Evolutionary conservation across 2,329 filamentous ascomycete species (phyloP).

Genomic region (Phaeosphaeria sp.): DNA sequence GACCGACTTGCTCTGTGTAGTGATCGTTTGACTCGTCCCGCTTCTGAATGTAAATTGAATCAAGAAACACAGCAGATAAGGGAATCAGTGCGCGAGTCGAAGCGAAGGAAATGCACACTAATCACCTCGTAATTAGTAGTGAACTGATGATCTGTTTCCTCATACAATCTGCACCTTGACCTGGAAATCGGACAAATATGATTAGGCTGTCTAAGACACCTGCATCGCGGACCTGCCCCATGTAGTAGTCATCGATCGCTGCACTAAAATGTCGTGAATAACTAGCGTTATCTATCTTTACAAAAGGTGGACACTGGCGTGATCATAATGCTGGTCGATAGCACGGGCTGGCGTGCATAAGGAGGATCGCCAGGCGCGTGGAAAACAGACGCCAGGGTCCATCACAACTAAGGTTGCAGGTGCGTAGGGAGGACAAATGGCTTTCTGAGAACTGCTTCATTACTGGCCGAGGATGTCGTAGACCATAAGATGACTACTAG

Average conservation of each 20-base stretch:
- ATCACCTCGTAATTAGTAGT: neutral
- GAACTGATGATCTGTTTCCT: neutral
- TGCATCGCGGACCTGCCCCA: constrained; percentile 3
- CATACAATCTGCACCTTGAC: neutral
- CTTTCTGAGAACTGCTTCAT: too few relatives aligned
- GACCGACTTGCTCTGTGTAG: too few relatives aligned
- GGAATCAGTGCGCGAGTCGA: neutral
- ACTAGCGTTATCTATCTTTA: constrained; percentile 6
- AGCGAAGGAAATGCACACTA: neutral
- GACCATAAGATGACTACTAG: too few relatives aligned
- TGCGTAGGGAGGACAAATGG: too few relatives aligned
- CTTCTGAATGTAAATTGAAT: too few relatives aligned
- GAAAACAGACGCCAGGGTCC: neutral
- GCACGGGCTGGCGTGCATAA: neutral
- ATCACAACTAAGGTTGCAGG: neutral
- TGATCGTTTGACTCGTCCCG: too few relatives aligned
- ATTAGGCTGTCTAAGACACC: neutral
- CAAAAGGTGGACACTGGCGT: neutral
- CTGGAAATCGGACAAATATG: neutral
- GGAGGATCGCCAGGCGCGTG: neutral
- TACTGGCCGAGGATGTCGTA: too few relatives aligned
- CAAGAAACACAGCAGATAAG: neutral
- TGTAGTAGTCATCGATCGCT: constrained; percentile 13
- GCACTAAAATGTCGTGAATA: constrained; percentile 20
- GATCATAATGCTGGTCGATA: neutral